Conservation (phyloP, 2,329 filamentous ascomycete species). For the Dendrostoma leiphaemia region DNA sequence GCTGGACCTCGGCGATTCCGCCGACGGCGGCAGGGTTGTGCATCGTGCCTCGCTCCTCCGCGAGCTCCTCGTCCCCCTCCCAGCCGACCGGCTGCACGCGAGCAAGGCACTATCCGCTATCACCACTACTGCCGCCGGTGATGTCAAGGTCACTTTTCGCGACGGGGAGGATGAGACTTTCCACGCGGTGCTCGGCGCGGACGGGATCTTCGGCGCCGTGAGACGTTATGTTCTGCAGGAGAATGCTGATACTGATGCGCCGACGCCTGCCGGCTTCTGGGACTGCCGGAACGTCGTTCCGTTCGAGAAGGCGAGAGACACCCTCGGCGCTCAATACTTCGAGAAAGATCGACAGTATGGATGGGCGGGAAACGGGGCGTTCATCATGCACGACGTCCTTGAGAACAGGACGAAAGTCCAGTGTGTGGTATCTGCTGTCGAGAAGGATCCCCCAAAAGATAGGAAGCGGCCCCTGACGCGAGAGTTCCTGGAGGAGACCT, state of each 20-base stretch:
- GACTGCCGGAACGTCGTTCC: constrained; percentile 18
- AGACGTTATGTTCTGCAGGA: constrained; percentile 20
- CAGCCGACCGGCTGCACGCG: constrained; percentile 16
- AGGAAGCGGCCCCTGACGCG: constrained; percentile 16
- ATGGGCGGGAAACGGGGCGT: constrained; percentile 19
- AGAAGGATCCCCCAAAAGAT: constrained; percentile 14
- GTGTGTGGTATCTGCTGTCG: constrained; percentile 18
- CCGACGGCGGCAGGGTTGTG: constrained; percentile 12
- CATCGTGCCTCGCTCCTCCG: constrained; percentile 23
- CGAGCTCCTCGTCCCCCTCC: constrained; percentile 20
- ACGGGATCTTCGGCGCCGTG: constrained; percentile 23
- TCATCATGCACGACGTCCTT: constrained; percentile 20
- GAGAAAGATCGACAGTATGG: constrained; percentile 20
- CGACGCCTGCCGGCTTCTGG: constrained; percentile 18
- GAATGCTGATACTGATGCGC: constrained; percentile 3
- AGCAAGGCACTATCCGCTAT: constrained; percentile 19
- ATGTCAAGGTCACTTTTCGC: constrained; percentile 16
- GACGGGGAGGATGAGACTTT: constrained; percentile 18
- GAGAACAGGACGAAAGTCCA: constrained; percentile 21
- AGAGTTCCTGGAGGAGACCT: constrained; percentile 7
- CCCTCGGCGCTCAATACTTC: constrained; percentile 15
- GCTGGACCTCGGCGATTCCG: constrained; percentile 17
- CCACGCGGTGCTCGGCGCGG: constrained; percentile 23
- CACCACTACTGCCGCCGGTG: not conserved
- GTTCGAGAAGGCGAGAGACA: constrained; percentile 16